A percentile compares a stretch with the other conserved stretches of the same genome.
Evolutionary conservation across 2,329 filamentous ascomycete species (phyloP).

Genomic region (Reticulascus tulasneorum): DNA sequence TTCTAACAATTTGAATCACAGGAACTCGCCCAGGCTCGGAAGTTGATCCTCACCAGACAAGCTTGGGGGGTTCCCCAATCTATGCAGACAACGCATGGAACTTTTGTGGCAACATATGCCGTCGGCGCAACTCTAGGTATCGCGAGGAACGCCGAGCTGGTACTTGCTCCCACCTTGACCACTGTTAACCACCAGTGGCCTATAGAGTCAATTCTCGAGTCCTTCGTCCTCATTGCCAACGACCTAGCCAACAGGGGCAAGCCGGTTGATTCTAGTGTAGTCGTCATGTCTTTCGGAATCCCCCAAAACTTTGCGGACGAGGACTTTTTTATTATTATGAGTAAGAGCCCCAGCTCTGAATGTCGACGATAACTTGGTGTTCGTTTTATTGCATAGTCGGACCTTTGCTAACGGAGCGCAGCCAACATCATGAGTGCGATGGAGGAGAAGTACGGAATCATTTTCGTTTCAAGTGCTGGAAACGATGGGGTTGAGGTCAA

Average conservation of each 20-base stretch:
- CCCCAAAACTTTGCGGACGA: background rate
- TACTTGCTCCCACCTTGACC: background rate
- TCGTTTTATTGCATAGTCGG: too few relatives aligned
- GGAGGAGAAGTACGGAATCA: background rate
- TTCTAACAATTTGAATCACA: background rate
- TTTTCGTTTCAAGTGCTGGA: background rate
- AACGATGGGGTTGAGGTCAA: too few relatives aligned
- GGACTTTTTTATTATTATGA: background rate
- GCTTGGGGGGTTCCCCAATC: too few relatives aligned
- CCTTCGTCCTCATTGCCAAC: background rate
- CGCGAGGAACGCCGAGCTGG: background rate
- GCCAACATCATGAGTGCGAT: background rate
- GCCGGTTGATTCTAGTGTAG: background rate
- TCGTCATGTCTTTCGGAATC: background rate
- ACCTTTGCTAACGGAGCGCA: too few relatives aligned
- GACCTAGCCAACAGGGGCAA: background rate
- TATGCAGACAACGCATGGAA: background rate
- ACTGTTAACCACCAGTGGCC: background rate
- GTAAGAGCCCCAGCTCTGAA: background rate
- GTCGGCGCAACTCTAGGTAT: background rate
- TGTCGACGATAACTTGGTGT: too few relatives aligned
- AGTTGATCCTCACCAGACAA: too few relatives aligned
- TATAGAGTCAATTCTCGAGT: background rate
- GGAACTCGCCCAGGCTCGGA: too few relatives aligned
- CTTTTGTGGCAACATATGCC: background rate